Conservation (phyloP, 2,329 filamentous ascomycete genomes). For the Cadophora sp. region DNA sequence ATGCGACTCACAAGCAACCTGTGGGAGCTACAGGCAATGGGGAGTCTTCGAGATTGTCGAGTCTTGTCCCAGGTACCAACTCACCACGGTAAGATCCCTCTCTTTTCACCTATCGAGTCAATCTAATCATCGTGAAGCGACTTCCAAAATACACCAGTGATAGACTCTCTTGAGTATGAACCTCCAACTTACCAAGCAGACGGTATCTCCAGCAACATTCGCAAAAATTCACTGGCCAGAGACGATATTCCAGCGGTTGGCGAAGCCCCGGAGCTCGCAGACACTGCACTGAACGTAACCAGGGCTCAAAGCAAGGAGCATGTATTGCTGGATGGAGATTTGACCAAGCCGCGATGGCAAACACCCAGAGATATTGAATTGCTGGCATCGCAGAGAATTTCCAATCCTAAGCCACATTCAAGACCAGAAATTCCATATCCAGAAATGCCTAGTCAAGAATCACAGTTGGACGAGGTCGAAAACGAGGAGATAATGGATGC, state of each 20-base stretch:
- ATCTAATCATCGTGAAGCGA: background rate
- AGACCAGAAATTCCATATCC: background rate
- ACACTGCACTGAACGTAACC: background rate
- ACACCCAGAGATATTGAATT: too few species aligned
- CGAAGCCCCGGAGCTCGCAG: background rate
- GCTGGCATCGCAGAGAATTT: too few species aligned
- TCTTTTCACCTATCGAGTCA: background rate
- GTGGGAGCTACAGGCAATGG: background rate
- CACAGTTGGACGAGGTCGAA: background rate
- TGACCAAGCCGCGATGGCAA: background rate
- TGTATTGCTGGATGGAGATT: background rate
- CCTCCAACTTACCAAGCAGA: conserved; percentile 12
- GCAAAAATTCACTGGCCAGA: too few species aligned
- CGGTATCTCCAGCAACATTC: too few species aligned
- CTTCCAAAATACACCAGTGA: background rate
- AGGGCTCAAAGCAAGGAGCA: too few species aligned
- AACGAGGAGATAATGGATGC: background rate
- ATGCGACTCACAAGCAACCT: background rate
- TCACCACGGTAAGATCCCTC: background rate
- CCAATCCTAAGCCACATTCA: too few species aligned
- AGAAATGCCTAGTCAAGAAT: conserved; percentile 2
- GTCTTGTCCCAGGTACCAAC: background rate
- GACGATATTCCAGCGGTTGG: too few species aligned
- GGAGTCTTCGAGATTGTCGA: background rate
- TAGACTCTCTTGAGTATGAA: conserved; percentile 26